Base-by-base conservation (phyloP, 2,329 filamentous ascomycete genomes). In the Hysterium pulicare region DNA sequence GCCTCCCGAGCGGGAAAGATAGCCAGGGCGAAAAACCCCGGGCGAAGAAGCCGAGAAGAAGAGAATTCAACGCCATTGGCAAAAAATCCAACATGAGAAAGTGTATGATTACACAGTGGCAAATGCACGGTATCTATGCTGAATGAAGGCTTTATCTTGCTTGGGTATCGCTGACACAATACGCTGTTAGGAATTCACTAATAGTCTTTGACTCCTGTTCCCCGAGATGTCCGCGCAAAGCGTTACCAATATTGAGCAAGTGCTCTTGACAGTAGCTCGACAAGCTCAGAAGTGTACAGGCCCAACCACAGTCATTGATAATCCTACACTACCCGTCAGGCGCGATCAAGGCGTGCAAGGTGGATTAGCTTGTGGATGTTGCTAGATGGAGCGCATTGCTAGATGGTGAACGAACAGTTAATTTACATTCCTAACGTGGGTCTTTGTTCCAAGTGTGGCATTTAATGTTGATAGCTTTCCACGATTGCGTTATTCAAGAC, bases 51-150 rank as follows among this genome's bases (percentile, higher is more conserved):
- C n/a, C n/a, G n/a, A n/a, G n/a, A n/a, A n/a, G n/a, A n/a, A n/a
- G n/a, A n/a, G n/a, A n/a, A n/a, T n/a, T n/a, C n/a, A n/a, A n/a
- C n/a, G n/a, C n/a, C n/a, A n/a, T 98, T 50, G 93, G 93, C 67
- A 98, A 98, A 86, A 98, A 98, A 86, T 95, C 90, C 75, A 93
- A 98, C 87, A 97, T 98, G 90, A 98, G 87, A 98, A 97, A 80
- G 93, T 97, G 31, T 93, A 98, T 50, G 93, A 98, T 73, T 98
- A 98, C 82, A 95, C 90, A 53, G 93, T 97, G 58, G 93, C 93
- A 59, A 98, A 98, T 88, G 93, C 96, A 77, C 48, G 79, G n/a
- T n/a, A n/a, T n/a, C n/a, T n/a, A n/a, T n/a, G n/a, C n/a, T n/a
- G n/a, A n/a, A n/a, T n/a, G n/a, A n/a, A n/a, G n/a, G n/a, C n/a